These are phyloP conservation scores for Magnaporthiopsis incrustans DNA, from an alignment of 2,329 filamentous ascomycete species.

Conservation along the genomic window DNA sequence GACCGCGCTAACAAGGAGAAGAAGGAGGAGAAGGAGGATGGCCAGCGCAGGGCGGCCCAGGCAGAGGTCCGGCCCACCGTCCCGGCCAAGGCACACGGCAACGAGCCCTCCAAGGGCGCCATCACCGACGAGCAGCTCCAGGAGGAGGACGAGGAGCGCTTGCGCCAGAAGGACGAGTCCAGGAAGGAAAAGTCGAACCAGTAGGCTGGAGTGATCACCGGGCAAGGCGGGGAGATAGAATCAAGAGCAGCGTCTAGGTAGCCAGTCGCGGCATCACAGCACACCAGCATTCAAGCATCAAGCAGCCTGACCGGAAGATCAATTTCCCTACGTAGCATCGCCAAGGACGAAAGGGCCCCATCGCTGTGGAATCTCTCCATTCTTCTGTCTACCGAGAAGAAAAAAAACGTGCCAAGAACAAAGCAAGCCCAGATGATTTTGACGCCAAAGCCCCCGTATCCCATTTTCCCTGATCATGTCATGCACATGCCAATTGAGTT, in stretches of 20 bases:
- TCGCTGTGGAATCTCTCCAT: not conserved
- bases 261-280: too few relatives aligned
- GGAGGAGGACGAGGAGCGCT: constrained; percentile 57
- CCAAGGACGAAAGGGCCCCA: not conserved
- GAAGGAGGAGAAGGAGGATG: constrained; percentile 6
- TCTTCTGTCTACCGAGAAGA: not conserved
- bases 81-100: constrained; percentile 59
- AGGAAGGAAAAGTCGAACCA: constrained; percentile 3
- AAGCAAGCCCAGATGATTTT: constrained; percentile 6
- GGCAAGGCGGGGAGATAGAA: not conserved
- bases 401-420: not conserved
- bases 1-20: constrained; percentile 8
- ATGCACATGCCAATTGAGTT: constrained; percentile 1
- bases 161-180: constrained; percentile 47
- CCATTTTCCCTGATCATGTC: constrained; percentile 5
- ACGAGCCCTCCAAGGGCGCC: constrained; percentile 64
- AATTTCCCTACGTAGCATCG: not conserved
- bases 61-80: not conserved
- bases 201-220: not conserved
- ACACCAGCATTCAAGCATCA: not conserved
- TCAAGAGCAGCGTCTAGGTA: not conserved
- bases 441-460: constrained; percentile 1
- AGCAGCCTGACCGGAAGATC: not conserved
- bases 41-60: not conserved
- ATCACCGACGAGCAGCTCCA: constrained; percentile 62